Evolutionary conservation across 495 filamentous ascomycete species (phyloP).

Genomic region (Trichoderma asperelloides): DNA sequence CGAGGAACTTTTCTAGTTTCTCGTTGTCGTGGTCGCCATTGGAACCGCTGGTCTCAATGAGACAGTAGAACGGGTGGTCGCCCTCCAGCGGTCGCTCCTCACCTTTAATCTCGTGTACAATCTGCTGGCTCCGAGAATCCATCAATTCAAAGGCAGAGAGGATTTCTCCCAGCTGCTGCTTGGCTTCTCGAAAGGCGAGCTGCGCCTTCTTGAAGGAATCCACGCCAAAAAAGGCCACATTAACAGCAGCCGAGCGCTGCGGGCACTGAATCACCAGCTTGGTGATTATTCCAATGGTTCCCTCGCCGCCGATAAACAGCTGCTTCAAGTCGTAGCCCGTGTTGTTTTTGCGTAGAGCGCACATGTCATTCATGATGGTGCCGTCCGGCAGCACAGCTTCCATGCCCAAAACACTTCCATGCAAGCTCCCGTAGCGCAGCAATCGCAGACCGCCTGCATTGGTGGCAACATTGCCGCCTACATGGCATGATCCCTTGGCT

Average conservation of each 20-base stretch:
- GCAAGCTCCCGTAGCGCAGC: slow-evolving; percentile 85
- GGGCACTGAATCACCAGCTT: slow-evolving; percentile 83
- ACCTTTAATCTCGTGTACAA: slow-evolving; percentile 64
- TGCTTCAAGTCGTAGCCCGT: slow-evolving; percentile 96
- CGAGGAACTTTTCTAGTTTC: slow-evolving; percentile 80
- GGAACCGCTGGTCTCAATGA: slow-evolving; percentile 91
- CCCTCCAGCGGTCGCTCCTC: slow-evolving; percentile 73
- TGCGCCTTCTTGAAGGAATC: slow-evolving; percentile 81
- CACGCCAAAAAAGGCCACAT: slow-evolving; percentile 84
- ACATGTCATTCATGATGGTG: slow-evolving; percentile 81
- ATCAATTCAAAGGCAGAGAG: slow-evolving; percentile 96
- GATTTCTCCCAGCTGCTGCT: slow-evolving; percentile 84
- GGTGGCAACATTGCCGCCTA: slow-evolving; percentile 96
- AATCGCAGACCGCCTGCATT: slow-evolving; percentile 90
- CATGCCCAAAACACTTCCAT: slow-evolving; percentile 84
- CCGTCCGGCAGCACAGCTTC: slow-evolving; percentile 91
- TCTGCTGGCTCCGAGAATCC: slow-evolving; percentile 70
- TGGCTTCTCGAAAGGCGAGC: slow-evolving; percentile 73
- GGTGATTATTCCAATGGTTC: slow-evolving; percentile 90
- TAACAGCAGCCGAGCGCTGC: slow-evolving; percentile 71
- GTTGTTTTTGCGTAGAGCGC: slow-evolving; percentile 89
- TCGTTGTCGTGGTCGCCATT: slow-evolving; percentile 86
- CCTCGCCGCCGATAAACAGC: slow-evolving; percentile 90
- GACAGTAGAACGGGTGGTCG: slow-evolving; percentile 85
- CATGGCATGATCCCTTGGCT: slow-evolving; percentile 94